Evolutionary conservation across 169 alveolate species (phyloP).

Genomic region (Cryptosporidium parvum): DNA sequence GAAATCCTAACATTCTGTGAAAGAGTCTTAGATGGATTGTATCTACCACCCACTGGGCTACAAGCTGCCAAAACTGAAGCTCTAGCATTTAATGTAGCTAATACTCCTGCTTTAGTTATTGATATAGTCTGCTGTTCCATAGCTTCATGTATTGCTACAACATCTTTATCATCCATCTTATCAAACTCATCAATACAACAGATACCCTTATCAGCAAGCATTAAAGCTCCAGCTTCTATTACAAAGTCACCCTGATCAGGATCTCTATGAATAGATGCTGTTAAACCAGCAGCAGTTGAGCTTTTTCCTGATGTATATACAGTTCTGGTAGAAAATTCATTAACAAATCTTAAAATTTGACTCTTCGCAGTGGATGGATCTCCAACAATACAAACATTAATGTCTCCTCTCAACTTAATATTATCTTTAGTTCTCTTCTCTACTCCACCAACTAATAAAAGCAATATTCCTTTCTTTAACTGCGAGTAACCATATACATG

Average conservation of each 20-base stretch:
- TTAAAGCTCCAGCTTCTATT: constrained; percentile 98
- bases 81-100: constrained; percentile 98
- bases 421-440: constrained; percentile 94
- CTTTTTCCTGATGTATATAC: constrained; percentile 96
- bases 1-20: constrained; percentile 93
- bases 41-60: constrained; percentile 96
- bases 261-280: constrained; percentile 97
- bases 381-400: constrained; percentile 96
- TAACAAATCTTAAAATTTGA: constrained; percentile 93
- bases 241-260: constrained; percentile 97
- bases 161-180: constrained; percentile 96
- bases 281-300: constrained; percentile 97
- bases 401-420: constrained; percentile 94
- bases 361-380: constrained; percentile 99
- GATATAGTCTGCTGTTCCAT: constrained; percentile 98
- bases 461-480: constrained; percentile 95
- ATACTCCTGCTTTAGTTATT: constrained; percentile 97
- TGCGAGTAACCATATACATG: constrained; percentile 95
- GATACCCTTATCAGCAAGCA: constrained; percentile 97
- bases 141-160: constrained; percentile 99
- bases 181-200: constrained; percentile 98
- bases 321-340: constrained; percentile 93
- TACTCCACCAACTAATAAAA: constrained; percentile 97
- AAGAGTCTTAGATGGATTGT: constrained; percentile 91
- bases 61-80: constrained; percentile 99